Conservation (phyloP, 805 yeast species). For the Ogataea nitratoaversa region DNA sequence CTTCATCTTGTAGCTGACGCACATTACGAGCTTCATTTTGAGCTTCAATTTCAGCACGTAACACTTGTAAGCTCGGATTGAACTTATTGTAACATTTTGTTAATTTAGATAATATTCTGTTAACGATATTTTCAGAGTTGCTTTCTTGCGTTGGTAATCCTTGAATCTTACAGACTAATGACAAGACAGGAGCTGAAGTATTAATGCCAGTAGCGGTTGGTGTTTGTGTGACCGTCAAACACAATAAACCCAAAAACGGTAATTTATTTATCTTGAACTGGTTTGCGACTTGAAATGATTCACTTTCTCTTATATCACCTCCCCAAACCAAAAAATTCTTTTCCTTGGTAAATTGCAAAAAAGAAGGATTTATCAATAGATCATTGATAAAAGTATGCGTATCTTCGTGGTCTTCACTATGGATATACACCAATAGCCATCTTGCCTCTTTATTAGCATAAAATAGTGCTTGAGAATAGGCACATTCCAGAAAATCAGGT, state of each 20-base stretch:
- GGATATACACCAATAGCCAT: conserved; percentile 70
- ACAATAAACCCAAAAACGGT: conserved; percentile 79
- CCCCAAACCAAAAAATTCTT: conserved; percentile 75
- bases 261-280: conserved; percentile 64
- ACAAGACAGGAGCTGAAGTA: conserved; percentile 51
- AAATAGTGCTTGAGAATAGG: conserved; percentile 76
- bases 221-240: conserved; percentile 53
- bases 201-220: conserved; percentile 56
- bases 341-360: conserved; percentile 43
- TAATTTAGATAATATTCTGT: conserved; percentile 36
- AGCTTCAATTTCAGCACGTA: conserved; percentile 62
- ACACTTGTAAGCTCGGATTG: conserved; percentile 53
- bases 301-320: conserved; percentile 77
- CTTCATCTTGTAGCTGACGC: conserved; percentile 70
- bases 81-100: conserved; percentile 40
- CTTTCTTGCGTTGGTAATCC: conserved; percentile 37
- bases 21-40: conserved; percentile 53
- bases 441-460: conserved; percentile 64
- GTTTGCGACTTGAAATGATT: conserved; percentile 78
- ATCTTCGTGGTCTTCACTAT: conserved; percentile 68
- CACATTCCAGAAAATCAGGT: conserved; percentile 57
- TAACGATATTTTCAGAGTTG: conserved; percentile 24
- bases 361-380: conserved; percentile 48
- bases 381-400: conserved; percentile 47
- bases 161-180: conserved; percentile 59